Percentiles rank a stretch among this genome's conserved stretches.
Evolutionary conservation across 1,139 yeast genomes (phyloP).

Genomic region (Zygosaccharomyces sapae): DNA sequence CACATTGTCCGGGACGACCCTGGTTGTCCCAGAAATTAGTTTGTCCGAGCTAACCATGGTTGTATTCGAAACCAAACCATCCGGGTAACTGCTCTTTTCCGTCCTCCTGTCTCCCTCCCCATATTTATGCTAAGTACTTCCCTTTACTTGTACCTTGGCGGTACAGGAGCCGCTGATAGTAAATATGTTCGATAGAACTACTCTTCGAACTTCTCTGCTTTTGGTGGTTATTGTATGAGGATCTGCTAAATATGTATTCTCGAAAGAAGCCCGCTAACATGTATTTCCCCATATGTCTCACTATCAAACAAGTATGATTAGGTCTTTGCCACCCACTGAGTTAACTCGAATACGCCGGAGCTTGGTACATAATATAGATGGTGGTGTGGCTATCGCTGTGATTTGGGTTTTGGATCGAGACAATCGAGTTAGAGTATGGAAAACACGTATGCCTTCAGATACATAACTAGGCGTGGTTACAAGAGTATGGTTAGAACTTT

Average conservation of each 20-base stretch:
- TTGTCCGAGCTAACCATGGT: neutral
- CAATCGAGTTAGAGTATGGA: too few relatives aligned
- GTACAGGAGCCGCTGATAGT: neutral
- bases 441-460: too few relatives aligned
- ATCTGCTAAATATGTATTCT: too few relatives aligned
- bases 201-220: too few relatives aligned
- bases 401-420: too few relatives aligned
- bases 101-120: neutral
- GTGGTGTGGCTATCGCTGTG: too few relatives aligned
- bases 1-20: neutral
- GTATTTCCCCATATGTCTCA: neutral
- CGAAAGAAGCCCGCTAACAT: too few relatives aligned
- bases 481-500: too few relatives aligned
- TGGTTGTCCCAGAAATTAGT: neutral
- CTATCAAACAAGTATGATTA: neutral
- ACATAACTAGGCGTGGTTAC: too few relatives aligned
- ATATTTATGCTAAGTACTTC: neutral
- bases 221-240: too few relatives aligned
- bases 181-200: neutral
- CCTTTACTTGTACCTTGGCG: neutral
- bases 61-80: neutral
- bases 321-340: neutral
- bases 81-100: neutral
- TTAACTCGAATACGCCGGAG: too few relatives aligned
- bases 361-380: too few relatives aligned